Percentiles rank a stretch among this genome's conserved stretches.
Evolutionary conservation across 495 filamentous ascomycete species (phyloP).

Genomic region (Penicillium coprophilum): DNA sequence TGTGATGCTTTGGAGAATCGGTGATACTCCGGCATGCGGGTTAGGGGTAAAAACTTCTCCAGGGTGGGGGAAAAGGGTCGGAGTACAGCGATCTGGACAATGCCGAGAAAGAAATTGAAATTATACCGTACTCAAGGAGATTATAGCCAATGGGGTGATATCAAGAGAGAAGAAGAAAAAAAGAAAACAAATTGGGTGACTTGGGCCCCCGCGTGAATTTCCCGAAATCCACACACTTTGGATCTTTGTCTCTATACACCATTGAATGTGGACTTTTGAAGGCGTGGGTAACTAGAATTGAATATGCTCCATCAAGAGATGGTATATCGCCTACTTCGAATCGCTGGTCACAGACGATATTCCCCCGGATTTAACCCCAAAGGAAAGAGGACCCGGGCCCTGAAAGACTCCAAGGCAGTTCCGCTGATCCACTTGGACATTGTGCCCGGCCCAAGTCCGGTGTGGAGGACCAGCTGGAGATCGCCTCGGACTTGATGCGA

Average conservation of each 20-base stretch:
- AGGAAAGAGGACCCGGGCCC: background rate
- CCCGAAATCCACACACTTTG: background rate
- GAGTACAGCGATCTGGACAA: background rate
- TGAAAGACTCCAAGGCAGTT: constrained; percentile 7
- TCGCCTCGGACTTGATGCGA: constrained; percentile 45
- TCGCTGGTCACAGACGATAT: background rate
- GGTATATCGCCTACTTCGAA: background rate
- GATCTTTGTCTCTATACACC: background rate
- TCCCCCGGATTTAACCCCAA: background rate
- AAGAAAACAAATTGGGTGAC: background rate
- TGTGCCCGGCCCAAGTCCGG: constrained; percentile 39
- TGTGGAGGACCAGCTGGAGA: constrained; percentile 25
- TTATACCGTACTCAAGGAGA: background rate
- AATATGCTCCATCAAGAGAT: background rate
- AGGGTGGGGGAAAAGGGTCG: constrained; percentile 14
- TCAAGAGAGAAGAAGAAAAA: background rate
- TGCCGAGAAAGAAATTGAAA: background rate
- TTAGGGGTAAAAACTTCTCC: constrained; percentile 19
- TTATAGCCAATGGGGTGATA: background rate
- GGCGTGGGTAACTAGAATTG: background rate
- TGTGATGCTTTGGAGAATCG: constrained; percentile 38
- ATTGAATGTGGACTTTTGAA: background rate
- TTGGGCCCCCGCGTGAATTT: constrained; percentile 10
- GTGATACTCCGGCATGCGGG: constrained; percentile 39
- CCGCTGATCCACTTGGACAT: constrained; percentile 18